Conservation (phyloP, 2,329 filamentous ascomycete species). For the Microsporum ferrugineum region DNA sequence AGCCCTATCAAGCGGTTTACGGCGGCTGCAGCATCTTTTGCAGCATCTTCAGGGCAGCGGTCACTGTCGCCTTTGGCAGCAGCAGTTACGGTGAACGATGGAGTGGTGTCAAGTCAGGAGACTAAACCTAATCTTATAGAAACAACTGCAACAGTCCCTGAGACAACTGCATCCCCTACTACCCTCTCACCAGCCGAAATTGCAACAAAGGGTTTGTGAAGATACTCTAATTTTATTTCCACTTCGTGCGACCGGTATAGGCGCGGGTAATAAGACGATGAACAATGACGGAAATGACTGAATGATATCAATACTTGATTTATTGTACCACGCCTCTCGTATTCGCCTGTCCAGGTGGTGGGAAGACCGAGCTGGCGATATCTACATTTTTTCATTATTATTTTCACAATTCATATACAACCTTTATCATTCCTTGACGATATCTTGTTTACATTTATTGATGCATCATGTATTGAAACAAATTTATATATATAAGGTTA, state of each 20-base stretch:
- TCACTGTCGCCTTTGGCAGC: neutral
- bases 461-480: neutral
- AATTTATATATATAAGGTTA: constrained; percentile 1
- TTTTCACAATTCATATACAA: neutral
- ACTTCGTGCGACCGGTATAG: neutral
- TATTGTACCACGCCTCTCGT: neutral
- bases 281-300: neutral
- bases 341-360: neutral
- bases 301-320: neutral
- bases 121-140: neutral
- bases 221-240: neutral
- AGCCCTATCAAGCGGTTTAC: neutral
- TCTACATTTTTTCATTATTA: neutral
- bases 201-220: neutral
- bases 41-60: neutral
- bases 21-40: neutral
- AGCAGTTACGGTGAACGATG: neutral
- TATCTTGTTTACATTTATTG: neutral
- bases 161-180: neutral
- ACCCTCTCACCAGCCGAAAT: neutral
- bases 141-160: neutral
- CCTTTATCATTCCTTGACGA: neutral
- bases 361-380: neutral
- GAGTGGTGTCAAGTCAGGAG: neutral
- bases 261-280: neutral